phyloP scores from a whole-genome alignment of 345 rosid genomes.

The Arabidopsis arenosa region DNA sequence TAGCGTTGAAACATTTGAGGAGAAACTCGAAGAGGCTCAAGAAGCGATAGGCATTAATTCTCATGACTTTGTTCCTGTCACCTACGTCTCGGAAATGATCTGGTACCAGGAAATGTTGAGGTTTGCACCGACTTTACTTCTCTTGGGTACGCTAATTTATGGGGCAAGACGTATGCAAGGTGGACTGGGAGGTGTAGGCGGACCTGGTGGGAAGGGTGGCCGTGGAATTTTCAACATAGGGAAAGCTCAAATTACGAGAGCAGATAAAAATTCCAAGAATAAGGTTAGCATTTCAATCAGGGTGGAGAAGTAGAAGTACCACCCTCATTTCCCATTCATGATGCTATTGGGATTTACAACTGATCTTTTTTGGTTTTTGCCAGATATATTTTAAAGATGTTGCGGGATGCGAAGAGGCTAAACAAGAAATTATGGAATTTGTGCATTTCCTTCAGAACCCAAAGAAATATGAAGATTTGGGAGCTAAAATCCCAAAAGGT shows the following conservation, averaged over 20 bases:
- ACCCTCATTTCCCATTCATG: conserved; percentile 5
- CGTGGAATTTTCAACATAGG: conserved; percentile 97
- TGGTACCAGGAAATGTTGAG: conserved; percentile 84
- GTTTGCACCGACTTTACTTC: conserved; percentile 74
- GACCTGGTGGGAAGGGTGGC: conserved; percentile 76
- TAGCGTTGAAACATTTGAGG: conserved; percentile 92
- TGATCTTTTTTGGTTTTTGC: conserved; percentile 9
- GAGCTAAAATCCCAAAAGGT: conserved; percentile 97
- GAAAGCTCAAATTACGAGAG: conserved; percentile 82
- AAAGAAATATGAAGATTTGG: conserved; percentile 87
- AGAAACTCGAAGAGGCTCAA: conserved; percentile 92
- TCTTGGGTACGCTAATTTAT: conserved; percentile 70
- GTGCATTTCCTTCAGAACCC: conserved; percentile 97
- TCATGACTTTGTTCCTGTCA: conserved; percentile 81
- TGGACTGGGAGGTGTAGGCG: conserved; percentile 77
- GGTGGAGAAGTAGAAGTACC: background rate
- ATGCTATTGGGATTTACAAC: conserved; percentile 2
- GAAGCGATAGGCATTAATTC: conserved; percentile 76
- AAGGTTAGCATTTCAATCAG: conserved; percentile 59
- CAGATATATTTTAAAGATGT: conserved; percentile 93
- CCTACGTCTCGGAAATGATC: conserved; percentile 67
- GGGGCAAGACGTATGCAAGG: conserved; percentile 82
- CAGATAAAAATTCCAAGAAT: conserved; percentile 90
- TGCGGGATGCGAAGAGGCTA: conserved; percentile 98
- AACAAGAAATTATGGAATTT: conserved; percentile 96